These are phyloP conservation scores for Phytophthora brassicae DNA, from an alignment of 352 stramenopile genomes.

Conservation along the genomic window DNA sequence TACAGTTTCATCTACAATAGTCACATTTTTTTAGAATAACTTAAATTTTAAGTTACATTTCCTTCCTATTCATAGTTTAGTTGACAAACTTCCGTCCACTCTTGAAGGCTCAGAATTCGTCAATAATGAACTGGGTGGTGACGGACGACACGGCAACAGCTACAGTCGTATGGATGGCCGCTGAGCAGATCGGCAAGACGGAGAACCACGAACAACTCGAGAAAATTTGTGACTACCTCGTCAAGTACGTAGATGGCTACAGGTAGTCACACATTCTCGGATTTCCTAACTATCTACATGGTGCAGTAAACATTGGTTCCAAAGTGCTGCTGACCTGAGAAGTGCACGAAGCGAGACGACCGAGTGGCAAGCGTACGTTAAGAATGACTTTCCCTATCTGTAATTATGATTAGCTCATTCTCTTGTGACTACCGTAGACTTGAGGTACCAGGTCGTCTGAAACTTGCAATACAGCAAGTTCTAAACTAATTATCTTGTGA, in stretches of 20 bases:
- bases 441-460: conserved; percentile 54
- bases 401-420: too few species aligned
- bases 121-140: conserved; percentile 27
- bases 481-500: too few species aligned
- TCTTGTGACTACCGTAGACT: too few species aligned
- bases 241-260: conserved; percentile 42
- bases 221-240: conserved; percentile 59
- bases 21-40: too few species aligned
- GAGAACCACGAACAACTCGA: conserved; percentile 50
- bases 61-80: conserved; percentile 13
- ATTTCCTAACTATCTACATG: conserved; percentile 2
- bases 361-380: conserved; percentile 60
- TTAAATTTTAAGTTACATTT: background rate
- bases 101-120: conserved; percentile 1
- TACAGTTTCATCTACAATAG: too few species aligned
- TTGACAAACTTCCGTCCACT: conserved; percentile 8
- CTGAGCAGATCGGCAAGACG: conserved; percentile 55
- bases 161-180: conserved; percentile 55
- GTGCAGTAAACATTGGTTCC: conserved; percentile 67
- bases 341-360: conserved; percentile 36
- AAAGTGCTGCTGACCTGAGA: conserved; percentile 58
- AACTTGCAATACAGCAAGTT: conserved; percentile 67
- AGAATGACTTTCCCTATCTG: background rate
- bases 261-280: background rate
- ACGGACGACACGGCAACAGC: conserved; percentile 39